Evolutionary conservation across 306 rosid genomes (phyloP).

Genomic region (Trifolium fragiferum): DNA sequence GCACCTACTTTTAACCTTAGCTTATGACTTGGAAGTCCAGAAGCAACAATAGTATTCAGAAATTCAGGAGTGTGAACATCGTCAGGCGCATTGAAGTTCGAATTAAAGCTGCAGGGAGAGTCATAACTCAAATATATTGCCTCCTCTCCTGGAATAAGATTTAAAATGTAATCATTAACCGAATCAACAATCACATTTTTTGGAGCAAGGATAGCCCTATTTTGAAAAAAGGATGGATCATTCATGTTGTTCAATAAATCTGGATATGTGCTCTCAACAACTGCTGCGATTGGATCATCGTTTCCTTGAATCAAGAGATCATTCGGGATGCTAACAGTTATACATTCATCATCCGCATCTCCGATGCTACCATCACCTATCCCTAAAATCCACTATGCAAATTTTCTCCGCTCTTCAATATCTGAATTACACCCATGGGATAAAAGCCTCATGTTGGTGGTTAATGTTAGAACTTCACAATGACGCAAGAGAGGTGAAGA

Average conservation of each 20-base stretch:
- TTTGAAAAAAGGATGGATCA: not conserved
- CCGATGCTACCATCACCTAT: not conserved
- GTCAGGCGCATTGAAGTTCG: too few relatives aligned
- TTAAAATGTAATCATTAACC: not conserved
- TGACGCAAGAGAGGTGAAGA: not conserved
- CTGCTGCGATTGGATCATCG: not conserved
- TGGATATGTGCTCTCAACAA: not conserved
- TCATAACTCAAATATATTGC: too few relatives aligned
- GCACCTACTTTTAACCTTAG: not conserved
- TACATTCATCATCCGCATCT: not conserved
- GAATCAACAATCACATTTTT: not conserved
- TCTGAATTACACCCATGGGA: not conserved
- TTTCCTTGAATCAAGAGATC: rapidly evolving
- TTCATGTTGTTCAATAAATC: not conserved
- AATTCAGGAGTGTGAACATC: too few relatives aligned
- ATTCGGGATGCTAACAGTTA: rapidly evolving
- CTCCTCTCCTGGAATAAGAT: too few relatives aligned
- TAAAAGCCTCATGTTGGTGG: not conserved
- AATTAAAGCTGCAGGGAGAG: too few relatives aligned
- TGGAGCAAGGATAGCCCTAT: not conserved
- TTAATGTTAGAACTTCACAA: not conserved
- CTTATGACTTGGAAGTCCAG: too few relatives aligned
- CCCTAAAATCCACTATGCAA: not conserved
- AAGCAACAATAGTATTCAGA: too few relatives aligned
- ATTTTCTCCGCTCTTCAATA: not conserved